Evolutionary conservation across 1,284 basidiomycete species (phyloP), one percentile per base, ranked within the genome.

Genomic region (Moesziomyces aphidis): DNA sequence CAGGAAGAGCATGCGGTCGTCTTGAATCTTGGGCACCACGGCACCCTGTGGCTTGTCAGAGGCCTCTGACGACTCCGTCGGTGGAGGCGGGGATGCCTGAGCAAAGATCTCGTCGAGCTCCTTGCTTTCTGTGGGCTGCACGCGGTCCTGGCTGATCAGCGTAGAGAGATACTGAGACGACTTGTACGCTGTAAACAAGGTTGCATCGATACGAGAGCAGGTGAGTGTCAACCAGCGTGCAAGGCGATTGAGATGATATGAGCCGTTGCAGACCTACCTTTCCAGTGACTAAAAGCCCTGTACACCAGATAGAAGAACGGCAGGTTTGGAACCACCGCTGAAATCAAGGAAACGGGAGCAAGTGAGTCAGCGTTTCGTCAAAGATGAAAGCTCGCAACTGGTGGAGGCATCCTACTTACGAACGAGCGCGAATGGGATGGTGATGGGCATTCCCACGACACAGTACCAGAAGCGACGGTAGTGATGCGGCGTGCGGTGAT

Each of bases 271-370:
- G 26, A 58, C 69, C 50, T 50, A 81, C 78, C 80, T 61, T 75
- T 73, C 78, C 79, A 81, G 52, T 81, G 79, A 44, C 71, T 76
- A 61, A 69, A 84, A 11, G 81, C 82, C 42, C 83, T 53, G 74
- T 78, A 84, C 34, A 81, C 78, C 21, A 83, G 65, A 53, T 84
- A 84, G 73, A 83, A 84, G 61, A 82, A 81, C 10, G 78, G 77
- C 42, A 84, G 42, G 53, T 84, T 84, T 54, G 83, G 83, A 1
- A 84, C 55, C 34, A 80, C 81, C 17, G 83, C 73, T 76, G 51
- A 21, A 31, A 21, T 45, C 15, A 39, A 61, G 19, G n/a, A 21
- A 6, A 28, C 26, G 24, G 9, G 19, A 10, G 34, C 3, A 23
- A 9, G 7, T n/a, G n/a, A 52, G 22, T 57, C 24, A 61, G 44